phyloP scores from a whole-genome alignment of 225 moss, liverwort and hornwort species.

The Physcomitrellopsis africana region DNA sequence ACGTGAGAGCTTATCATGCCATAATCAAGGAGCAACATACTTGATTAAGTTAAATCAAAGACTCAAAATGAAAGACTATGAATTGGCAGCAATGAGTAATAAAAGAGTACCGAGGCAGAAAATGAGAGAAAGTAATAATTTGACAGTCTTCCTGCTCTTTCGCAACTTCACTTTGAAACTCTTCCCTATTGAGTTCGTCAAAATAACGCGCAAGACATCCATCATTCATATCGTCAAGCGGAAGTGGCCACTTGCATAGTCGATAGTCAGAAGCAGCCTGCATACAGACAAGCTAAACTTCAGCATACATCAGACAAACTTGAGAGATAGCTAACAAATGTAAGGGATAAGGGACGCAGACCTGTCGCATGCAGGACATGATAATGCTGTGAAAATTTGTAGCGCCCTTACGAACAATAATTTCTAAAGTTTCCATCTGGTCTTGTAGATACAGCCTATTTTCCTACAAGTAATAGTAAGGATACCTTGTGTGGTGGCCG shows the following conservation, averaged over 20 bases:
- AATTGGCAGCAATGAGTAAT: background rate
- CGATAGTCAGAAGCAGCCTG: conserved; percentile 82
- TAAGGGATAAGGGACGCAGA: background rate
- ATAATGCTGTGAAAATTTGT: background rate
- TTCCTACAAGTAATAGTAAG: conserved; percentile 2
- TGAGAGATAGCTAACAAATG: background rate
- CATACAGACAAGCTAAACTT: conserved; percentile 19
- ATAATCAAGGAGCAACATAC: background rate
- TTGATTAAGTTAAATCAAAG: conserved; percentile 9
- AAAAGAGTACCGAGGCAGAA: conserved; percentile 71
- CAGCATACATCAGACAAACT: conserved; percentile 11
- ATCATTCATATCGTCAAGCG: conserved; percentile 66
- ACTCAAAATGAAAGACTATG: background rate
- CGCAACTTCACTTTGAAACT: conserved; percentile 49
- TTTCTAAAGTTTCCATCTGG: background rate
- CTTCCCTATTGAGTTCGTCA: conserved; percentile 71
- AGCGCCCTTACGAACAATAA: conserved; percentile 1
- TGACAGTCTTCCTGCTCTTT: conserved; percentile 53
- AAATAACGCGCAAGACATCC: conserved; percentile 76
- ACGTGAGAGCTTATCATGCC: too few relatives aligned
- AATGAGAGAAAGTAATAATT: conserved; percentile 92
- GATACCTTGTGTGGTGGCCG: conserved; percentile 77
- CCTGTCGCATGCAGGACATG: conserved; percentile 11
- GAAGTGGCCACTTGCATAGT: conserved; percentile 88
- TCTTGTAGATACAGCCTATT: background rate